phyloP scores from a whole-genome alignment of 805 yeast species.

The Wickerhamiella galacta region DNA sequence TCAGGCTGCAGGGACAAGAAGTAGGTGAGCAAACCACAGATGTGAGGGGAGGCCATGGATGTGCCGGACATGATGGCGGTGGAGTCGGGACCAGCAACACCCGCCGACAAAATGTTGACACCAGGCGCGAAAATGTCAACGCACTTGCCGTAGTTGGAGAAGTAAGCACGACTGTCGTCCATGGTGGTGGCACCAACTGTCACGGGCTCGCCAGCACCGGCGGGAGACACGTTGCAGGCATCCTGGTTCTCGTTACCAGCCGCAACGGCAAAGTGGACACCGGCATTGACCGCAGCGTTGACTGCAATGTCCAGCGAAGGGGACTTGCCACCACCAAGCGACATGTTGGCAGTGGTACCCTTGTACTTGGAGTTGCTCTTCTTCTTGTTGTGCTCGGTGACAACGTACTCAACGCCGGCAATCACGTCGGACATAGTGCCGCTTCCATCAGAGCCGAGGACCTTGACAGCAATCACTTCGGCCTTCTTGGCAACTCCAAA shows the following conservation, averaged over 20 bases:
- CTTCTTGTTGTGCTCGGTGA: constrained; percentile 41
- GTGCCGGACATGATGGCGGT: constrained; percentile 53
- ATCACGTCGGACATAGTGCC: constrained; percentile 43
- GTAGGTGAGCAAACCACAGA: constrained; percentile 81
- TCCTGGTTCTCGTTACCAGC: constrained; percentile 86
- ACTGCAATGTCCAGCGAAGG: constrained; percentile 77
- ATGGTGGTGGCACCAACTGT: constrained; percentile 92
- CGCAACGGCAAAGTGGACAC: constrained; percentile 86
- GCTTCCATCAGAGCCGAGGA: constrained; percentile 37
- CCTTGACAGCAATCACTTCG: constrained; percentile 41
- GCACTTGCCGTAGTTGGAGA: constrained; percentile 90
- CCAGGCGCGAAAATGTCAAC: constrained; percentile 97
- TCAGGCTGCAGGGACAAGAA: constrained; percentile 76
- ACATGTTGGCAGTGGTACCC: constrained; percentile 50
- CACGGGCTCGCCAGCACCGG: constrained; percentile 41
- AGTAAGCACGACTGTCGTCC: constrained; percentile 80
- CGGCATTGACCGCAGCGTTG: constrained; percentile 75
- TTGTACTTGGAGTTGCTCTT: constrained; percentile 29
- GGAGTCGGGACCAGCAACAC: constrained; percentile 17
- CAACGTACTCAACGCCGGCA: constrained; percentile 44
- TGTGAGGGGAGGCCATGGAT: constrained; percentile 97
- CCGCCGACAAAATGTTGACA: constrained; percentile 55
- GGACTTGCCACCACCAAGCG: constrained; percentile 85
- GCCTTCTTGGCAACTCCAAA: constrained; percentile 46
- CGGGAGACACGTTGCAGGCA: constrained; percentile 87